Percentiles rank a stretch among this genome's conserved stretches.
phyloP scores from a whole-genome alignment of 257 asterid genomes.

The Nicotiana paniculata region DNA sequence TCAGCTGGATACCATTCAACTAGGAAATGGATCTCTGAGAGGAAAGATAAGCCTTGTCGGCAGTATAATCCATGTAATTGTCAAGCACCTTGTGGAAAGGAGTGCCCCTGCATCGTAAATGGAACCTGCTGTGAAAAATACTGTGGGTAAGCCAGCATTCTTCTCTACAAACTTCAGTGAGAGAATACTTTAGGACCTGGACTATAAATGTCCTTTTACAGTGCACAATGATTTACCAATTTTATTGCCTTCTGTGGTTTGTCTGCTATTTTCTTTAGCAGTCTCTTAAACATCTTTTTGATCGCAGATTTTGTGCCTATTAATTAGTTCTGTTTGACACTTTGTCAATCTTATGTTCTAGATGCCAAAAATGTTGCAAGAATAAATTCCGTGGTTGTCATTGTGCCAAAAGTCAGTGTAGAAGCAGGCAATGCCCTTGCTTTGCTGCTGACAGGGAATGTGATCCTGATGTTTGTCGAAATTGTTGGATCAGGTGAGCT shows the following conservation, averaged over 20 bases:
- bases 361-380: slow-evolving; percentile 94
- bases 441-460: slow-evolving; percentile 97
- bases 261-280: background rate
- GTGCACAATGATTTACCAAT: background rate
- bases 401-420: slow-evolving; percentile 97
- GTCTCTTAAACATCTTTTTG: background rate
- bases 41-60: slow-evolving; percentile 89
- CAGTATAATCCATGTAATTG: slow-evolving; percentile 96
- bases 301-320: background rate
- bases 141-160: slow-evolving; percentile 68
- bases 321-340: background rate
- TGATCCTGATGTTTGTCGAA: slow-evolving; percentile 96
- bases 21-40: slow-evolving; percentile 80
- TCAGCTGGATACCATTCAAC: slow-evolving; percentile 85
- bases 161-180: background rate
- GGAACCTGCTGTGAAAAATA: slow-evolving; percentile 95
- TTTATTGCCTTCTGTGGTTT: background rate
- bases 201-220: background rate
- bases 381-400: slow-evolving; percentile 97
- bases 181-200: background rate
- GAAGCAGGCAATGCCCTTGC: slow-evolving; percentile 98
- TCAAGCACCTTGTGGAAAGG: slow-evolving; percentile 84
- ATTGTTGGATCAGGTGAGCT: slow-evolving; percentile 90
- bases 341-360: slow-evolving; percentile 24
- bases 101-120: slow-evolving; percentile 75